Conservation (phyloP, 1,139 yeast species). For the Scheffersomyces cryptocercus region DNA sequence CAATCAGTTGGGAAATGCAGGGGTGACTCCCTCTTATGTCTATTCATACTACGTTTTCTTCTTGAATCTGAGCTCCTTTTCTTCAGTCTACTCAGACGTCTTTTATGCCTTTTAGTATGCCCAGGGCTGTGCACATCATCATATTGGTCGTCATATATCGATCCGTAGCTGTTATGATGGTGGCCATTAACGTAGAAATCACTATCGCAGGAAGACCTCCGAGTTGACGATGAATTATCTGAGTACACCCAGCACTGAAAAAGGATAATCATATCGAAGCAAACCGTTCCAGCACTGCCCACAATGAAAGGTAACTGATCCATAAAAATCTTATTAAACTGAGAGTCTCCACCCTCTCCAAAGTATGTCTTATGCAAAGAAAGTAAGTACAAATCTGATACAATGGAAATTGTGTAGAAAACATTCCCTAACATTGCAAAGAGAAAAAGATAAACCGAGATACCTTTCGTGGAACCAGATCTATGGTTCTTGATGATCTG, state of each 20-base stretch:
- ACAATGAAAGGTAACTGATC: constrained; percentile 38
- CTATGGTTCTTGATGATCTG: constrained; percentile 56
- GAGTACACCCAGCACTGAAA: constrained; percentile 33
- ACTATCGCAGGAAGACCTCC: not conserved
- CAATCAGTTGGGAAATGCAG: constrained; percentile 38
- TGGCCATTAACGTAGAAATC: not conserved
- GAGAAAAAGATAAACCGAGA: constrained; percentile 35
- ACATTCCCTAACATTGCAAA: constrained; percentile 40
- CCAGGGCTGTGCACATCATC: not conserved
- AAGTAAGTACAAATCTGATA: constrained; percentile 27
- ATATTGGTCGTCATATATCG: not conserved
- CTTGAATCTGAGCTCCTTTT: not conserved
- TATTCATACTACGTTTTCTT: not conserved
- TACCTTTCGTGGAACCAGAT: constrained; percentile 35
- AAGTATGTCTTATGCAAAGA: constrained; percentile 1
- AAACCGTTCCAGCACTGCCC: constrained; percentile 39
- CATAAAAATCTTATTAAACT: constrained; percentile 15
- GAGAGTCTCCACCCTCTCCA: constrained; percentile 3
- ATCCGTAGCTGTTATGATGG: constrained; percentile 4
- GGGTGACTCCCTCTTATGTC: constrained; percentile 1
- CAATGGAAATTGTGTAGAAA: constrained; percentile 36
- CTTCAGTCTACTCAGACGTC: not conserved
- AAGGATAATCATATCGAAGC: constrained; percentile 35
- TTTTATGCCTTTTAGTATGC: not conserved
- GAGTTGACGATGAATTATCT: not conserved